Percentiles rank a stretch among this genome's conserved stretches.
These are phyloP conservation scores for Lepidium didymum DNA, from an alignment of 345 rosid genomes.

Conservation along the genomic window DNA sequence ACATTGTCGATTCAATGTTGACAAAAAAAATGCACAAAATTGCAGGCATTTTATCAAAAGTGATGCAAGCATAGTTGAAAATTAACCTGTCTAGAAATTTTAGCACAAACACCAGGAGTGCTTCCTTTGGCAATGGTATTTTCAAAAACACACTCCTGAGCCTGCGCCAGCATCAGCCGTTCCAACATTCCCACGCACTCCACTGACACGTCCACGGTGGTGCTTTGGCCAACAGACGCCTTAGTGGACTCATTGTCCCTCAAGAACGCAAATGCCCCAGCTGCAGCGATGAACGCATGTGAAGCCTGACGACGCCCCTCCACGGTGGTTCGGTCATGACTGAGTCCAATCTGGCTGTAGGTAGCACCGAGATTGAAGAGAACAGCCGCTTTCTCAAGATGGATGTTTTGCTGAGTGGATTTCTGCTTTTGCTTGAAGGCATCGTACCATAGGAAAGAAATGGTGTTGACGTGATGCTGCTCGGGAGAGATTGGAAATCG, in stretches of 20 bases:
- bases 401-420: constrained; percentile 83
- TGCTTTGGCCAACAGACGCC: constrained; percentile 66
- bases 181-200: constrained; percentile 96
- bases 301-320: constrained; percentile 88
- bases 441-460: constrained; percentile 80
- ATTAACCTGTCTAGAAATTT: constrained; percentile 88
- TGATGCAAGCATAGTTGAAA: background rate
- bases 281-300: constrained; percentile 82
- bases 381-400: constrained; percentile 88
- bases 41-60: background rate
- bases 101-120: constrained; percentile 90
- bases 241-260: constrained; percentile 72
- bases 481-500: constrained; percentile 96
- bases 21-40: background rate
- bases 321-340: constrained; percentile 64
- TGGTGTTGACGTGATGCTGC: constrained; percentile 63
- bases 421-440: constrained; percentile 85
- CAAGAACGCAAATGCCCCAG: constrained; percentile 70
- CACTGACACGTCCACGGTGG: constrained; percentile 75
- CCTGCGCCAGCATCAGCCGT: constrained; percentile 91
- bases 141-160: constrained; percentile 96
- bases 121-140: constrained; percentile 94
- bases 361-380: constrained; percentile 81
- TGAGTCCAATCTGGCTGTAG: constrained; percentile 81
- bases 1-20: no score